Base-by-base conservation (phyloP, 2,329 filamentous ascomycete species). In the Fusarium praegraminearum region DNA sequence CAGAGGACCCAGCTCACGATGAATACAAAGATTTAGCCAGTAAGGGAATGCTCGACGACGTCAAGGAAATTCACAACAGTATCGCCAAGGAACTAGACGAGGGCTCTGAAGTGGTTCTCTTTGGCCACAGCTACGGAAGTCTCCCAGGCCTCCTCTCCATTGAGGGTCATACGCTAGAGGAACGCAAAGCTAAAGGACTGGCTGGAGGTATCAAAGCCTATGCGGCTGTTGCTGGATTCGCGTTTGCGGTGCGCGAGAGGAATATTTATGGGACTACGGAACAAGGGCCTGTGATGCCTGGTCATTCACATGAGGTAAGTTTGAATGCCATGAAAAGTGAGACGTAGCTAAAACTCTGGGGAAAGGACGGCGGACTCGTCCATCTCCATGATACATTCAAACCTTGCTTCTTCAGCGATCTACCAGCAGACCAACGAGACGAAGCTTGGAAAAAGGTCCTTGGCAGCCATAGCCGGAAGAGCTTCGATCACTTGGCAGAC, bases 51-150 rank as follows among this genome's bases (percentile, higher is more conserved):
- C 22, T 36, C 0, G 55, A 62, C 11, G 58, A 62, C 1, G 58
- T 61, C 0, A 18, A 24, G 1, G 38, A 52, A 2, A 61, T 62
- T 0, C 45, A 45, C 5, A 4, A 10, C 4, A 30, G 18, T 5
- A 6, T 62, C 0, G 26, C 45, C 1, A n/a, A 45, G 0, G 45
- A 33, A 6, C 8, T 62, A 7, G 45, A 45, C 0, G 32, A 40
- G 8, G 55, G 38, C 3, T 44, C 38, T 2, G 38, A 61, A 13
- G 18, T 61, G 2, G 45, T 61, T 2, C 16, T 61, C 1, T 60
- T 62, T 7, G 55, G 45, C 0, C 58, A 62, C 2, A 62, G 58
- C 6, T 62, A 61, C 2, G 58, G 58, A 28, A 62, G 58, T 20
- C 55, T 62, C 3, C 55, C 55, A 3, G 45, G 7, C 0, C 13